These are phyloP conservation scores for Colletotrichum tofieldiae DNA, from an alignment of 2,329 filamentous ascomycete genomes.

Conservation along the genomic window DNA sequence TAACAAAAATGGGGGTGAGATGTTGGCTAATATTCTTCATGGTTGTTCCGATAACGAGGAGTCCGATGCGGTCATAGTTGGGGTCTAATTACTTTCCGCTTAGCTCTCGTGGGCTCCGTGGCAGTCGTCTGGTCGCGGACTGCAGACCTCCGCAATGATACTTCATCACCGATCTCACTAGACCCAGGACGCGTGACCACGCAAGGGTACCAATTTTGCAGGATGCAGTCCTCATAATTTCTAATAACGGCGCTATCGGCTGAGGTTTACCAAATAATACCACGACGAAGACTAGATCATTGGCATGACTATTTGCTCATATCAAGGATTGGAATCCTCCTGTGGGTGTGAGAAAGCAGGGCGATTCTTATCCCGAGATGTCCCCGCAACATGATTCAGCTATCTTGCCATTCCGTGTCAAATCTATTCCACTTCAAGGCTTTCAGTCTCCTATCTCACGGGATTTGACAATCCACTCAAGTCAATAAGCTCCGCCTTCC, in stretches of 20 bases:
- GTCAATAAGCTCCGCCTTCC: constrained; percentile 39
- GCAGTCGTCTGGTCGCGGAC: constrained; percentile 11
- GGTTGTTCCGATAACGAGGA: not conserved
- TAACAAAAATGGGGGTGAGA: constrained; percentile 2
- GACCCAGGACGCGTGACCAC: not conserved
- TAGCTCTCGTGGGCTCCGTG: constrained; percentile 3
- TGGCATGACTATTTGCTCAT: not conserved
- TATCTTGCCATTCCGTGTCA: not conserved
- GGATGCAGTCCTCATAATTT: not conserved
- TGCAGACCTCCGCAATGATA: constrained; percentile 35
- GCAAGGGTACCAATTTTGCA: not conserved
- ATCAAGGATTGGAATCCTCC: constrained; percentile 5
- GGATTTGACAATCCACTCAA: not conserved
- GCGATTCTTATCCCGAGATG: not conserved
- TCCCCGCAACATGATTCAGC: not conserved
- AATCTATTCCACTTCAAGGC: not conserved
- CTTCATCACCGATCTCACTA: constrained; percentile 6
- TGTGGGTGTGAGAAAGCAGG: not conserved
- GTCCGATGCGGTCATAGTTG: not conserved
- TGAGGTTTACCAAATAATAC: not conserved
- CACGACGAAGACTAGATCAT: not conserved
- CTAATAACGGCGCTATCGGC: not conserved
- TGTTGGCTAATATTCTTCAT: not conserved
- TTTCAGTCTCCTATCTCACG: not conserved
- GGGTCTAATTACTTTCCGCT: not conserved